Evolutionary conservation across 1,284 basidiomycete genomes (phyloP), one percentile per base, ranked within the genome.

Genomic region (Melampsora larici-populina): DNA sequence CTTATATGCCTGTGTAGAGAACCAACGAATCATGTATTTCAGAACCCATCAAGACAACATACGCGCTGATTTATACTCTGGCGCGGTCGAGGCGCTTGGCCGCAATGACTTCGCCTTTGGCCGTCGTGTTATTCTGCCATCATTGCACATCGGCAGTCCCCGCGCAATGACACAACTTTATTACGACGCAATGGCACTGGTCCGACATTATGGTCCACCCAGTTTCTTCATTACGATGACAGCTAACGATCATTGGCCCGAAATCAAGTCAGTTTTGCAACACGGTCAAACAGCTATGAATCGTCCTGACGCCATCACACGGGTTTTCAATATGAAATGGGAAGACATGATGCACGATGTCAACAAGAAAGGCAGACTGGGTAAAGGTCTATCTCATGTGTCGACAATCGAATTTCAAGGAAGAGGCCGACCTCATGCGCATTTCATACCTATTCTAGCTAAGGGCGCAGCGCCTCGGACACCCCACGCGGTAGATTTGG

Each of bases 371-470:
- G 81, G 82, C 8, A 80, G 80, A 31, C 84, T 87, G 80, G 86
- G 86, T 0, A 18, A 72, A 0, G 62, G 80, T 6, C 82, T 82
- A 33, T 86, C 84, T 0, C 71, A 84, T 76, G 84, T 88, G 0
- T 86, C 86, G 73, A 84, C 84, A 0, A 86, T 87, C 77, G 86
- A 88, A 79, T 88, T 86, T 71, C 87, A 88, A 79, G 88, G 87
- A 76, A 81, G 85, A 0, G 86, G 87, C 0, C 83, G 88, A 0
- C 86, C 86, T 2, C 87, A 88, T 70, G 84, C 86, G 79, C 87
- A 88, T 76, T 81, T 88, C 1, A 86, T 86, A 72, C 79, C 87
- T 1, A 72, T 72, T 1, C 31, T 72, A 7, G 11, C 60, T 26
- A 76, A 83, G 0, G 60, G 81, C 0, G 75, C 81, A 51, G 86